phyloP scores from a whole-genome alignment of 768 basidiomycete species.

The Phlegmacium glaucopus region DNA sequence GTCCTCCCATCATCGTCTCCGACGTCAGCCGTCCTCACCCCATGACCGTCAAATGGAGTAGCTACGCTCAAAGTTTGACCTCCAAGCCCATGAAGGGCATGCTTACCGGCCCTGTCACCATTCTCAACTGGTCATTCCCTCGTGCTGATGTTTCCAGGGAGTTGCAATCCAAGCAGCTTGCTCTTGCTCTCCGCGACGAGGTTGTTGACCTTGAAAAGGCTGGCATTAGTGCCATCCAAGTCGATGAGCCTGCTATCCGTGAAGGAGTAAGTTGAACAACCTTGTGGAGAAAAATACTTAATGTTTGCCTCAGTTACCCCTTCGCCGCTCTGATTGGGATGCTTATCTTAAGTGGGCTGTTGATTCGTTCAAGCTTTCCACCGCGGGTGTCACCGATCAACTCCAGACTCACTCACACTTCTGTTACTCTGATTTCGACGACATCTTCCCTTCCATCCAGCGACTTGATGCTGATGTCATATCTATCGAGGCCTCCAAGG shows the following conservation, averaged over 20 bases:
- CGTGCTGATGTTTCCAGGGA: constrained; percentile 96
- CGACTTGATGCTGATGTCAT: constrained; percentile 98
- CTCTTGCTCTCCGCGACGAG: constrained; percentile 96
- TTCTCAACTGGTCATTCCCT: constrained; percentile 99
- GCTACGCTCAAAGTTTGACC: constrained; percentile 94
- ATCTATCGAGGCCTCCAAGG: constrained; percentile 98
- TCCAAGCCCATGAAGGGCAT: constrained; percentile 98
- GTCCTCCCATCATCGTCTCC: constrained; percentile 97
- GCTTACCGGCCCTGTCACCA: constrained; percentile 97
- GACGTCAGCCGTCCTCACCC: constrained; percentile 91
- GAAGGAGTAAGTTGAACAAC: constrained; percentile 70
- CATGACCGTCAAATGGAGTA: constrained; percentile 97
- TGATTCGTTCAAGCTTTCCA: constrained; percentile 97
- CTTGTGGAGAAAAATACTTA: constrained; percentile 3
- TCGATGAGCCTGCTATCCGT: constrained; percentile 99
- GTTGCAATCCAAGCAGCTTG: constrained; percentile 96
- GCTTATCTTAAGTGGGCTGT: constrained; percentile 97
- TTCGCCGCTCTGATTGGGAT: constrained; percentile 95
- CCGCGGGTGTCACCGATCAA: constrained; percentile 90
- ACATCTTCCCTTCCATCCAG: constrained; percentile 97
- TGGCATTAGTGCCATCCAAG: constrained; percentile 96
- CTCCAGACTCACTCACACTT: constrained; percentile 99
- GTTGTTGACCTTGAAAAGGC: constrained; percentile 96
- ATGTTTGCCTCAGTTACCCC: constrained; percentile 65
- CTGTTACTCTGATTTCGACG: constrained; percentile 98